Conservation (phyloP, 257 asterid species). For the Gentiana straminea region DNA sequence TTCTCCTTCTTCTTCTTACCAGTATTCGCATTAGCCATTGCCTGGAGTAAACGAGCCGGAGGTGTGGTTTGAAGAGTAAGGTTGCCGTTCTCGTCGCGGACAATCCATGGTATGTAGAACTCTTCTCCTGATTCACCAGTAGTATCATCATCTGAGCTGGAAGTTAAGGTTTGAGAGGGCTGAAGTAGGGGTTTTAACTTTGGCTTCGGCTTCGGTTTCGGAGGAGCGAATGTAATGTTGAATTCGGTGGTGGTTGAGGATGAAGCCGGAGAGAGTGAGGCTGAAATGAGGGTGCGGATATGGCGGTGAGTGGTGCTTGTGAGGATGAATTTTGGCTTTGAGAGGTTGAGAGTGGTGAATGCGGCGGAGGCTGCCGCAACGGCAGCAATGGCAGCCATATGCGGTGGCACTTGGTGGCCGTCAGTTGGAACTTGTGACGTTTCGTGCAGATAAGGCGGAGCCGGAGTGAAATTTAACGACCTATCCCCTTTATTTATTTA, state of each 20-base stretch:
- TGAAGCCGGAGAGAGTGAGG: constrained; percentile 33
- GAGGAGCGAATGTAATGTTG: constrained; percentile 63
- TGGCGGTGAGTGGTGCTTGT: constrained; percentile 35
- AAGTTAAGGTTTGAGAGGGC: constrained; percentile 10
- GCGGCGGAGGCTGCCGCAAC: constrained; percentile 41
- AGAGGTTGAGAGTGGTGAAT: constrained; percentile 36
- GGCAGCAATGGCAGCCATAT: constrained; percentile 69
- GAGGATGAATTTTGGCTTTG: constrained; percentile 19
- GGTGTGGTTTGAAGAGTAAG: constrained; percentile 37
- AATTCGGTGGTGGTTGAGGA: constrained; percentile 40
- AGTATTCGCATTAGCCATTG: constrained; percentile 43
- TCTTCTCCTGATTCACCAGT: constrained; percentile 28
- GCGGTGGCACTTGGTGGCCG: constrained; percentile 9
- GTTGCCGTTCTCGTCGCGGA: constrained; percentile 57
- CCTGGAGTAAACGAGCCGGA: constrained; percentile 44
- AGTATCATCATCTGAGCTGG: constrained; percentile 19
- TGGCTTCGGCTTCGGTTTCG: constrained; percentile 36
- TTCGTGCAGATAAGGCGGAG: background rate
- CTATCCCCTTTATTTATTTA: too few relatives aligned
- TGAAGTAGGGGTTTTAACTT: constrained; percentile 27
- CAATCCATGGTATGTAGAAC: constrained; percentile 58
- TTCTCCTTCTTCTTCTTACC: constrained; percentile 38
- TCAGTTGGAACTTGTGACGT: constrained; percentile 3
- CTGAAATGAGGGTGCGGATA: constrained; percentile 33
- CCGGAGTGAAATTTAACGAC: background rate